Base-by-base conservation (phyloP, 2,329 filamentous ascomycete genomes). In the Conoideocrella luteorostrata region DNA sequence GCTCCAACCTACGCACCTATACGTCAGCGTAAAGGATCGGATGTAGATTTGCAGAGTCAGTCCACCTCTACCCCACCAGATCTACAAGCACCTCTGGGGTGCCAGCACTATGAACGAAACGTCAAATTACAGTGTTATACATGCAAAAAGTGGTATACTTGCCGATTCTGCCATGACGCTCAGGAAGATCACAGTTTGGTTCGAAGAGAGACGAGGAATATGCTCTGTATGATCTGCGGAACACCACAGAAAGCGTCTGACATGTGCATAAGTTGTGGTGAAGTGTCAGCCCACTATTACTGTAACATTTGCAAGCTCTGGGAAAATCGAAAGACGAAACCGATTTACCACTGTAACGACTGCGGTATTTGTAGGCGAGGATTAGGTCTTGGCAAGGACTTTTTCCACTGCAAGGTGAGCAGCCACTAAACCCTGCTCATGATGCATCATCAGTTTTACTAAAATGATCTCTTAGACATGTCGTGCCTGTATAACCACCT, bases 221-320 rank as follows among this genome's bases (percentile, higher is more conserved):
- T 98, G 93, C 76, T 98, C 5, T 98, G 93, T 63, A 98, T 98
- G 93, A 73, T 89, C 22, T 98, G 93, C 62, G 80, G 82, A 6
- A 88, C 85, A 44, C 84, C 93, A 2, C 93, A 98, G 56, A 78
- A 78, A 45, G 90, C 86, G 4, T 80, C 80, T 23, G 88, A 95
- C 50, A 74, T 79, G 41, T 98, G 93, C 62, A 72, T 76, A 40
- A 74, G 79, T 44, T 98, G 93, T 60, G 84, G 82, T 15, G 80
- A 82, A 52, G 78, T 81, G 46, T 80, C 88, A 6, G 89, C 91
- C 11, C 85, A 85, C 57, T 97, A 97, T 63, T 98, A 94, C 61
- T 98, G 93, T 67, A 78, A 81, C 43, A 85, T 93, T 44, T 98
- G 93, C 73, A 96, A 96, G 66, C 74, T 98, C 2, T 98, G 93